phyloP scores from a whole-genome alignment of 495 filamentous ascomycete genomes.

The Diplogelasinospora grovesii region DNA sequence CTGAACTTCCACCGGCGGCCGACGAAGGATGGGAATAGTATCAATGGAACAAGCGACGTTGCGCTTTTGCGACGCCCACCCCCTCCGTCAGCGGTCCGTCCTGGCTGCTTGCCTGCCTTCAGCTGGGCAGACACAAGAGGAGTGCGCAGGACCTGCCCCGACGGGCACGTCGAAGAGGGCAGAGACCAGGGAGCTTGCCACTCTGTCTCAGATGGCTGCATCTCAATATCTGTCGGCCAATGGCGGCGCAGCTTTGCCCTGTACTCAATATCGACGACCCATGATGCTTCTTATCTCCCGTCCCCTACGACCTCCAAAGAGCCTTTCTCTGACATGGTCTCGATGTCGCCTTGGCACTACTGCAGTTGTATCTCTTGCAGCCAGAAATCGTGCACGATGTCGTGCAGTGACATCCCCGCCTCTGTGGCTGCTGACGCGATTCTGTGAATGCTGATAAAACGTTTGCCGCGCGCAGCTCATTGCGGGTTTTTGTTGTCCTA shows the following conservation, averaged over 20 bases:
- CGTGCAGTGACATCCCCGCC: no score
- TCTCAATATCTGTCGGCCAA: constrained; percentile 17
- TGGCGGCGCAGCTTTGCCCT: constrained; percentile 5
- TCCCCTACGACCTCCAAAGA: background rate
- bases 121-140: background rate
- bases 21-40: background rate
- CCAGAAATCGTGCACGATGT: no score
- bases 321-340: background rate
- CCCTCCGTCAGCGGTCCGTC: background rate
- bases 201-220: constrained; percentile 5
- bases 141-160: background rate
- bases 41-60: constrained; percentile 4
- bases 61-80: constrained; percentile 2
- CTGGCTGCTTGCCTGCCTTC: background rate
- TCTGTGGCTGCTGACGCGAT: no score
- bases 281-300: constrained; percentile 18
- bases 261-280: constrained; percentile 13
- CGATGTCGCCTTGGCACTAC: no score
- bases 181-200: background rate
- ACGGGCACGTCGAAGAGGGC: background rate
- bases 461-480: no score
- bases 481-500: no score
- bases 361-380: no score
- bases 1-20: no score
- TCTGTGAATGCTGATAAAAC: no score